These are phyloP conservation scores for Puya raimondii DNA, from an alignment of 176 grass and related monocot genomes.

Conservation along the genomic window DNA sequence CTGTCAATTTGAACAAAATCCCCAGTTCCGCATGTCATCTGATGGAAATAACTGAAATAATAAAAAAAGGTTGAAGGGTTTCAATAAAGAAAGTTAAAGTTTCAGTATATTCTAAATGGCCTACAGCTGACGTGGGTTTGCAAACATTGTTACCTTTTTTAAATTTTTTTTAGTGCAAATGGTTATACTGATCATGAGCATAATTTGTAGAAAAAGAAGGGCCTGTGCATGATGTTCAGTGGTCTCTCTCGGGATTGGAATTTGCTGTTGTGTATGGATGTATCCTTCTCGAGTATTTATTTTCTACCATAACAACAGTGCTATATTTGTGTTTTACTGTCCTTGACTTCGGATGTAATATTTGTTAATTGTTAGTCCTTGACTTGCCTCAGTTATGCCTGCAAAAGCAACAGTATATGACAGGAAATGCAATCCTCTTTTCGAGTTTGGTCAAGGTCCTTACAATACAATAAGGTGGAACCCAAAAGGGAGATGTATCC, in stretches of 20 bases:
- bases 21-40: no score
- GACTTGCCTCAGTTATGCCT: slow-evolving; percentile 61
- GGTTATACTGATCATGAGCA: slow-evolving; percentile 1
- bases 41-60: no score
- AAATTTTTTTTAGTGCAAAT: not conserved
- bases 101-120: no score
- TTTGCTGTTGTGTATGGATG: slow-evolving; percentile 93
- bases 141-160: no score
- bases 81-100: no score
- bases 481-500: slow-evolving; percentile 87
- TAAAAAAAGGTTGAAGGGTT: no score
- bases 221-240: slow-evolving; percentile 87
- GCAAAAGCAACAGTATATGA: slow-evolving; percentile 83
- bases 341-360: not conserved
- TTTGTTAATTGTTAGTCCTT: slow-evolving; percentile 24
- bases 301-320: not conserved
- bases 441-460: slow-evolving; percentile 91
- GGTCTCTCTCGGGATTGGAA: slow-evolving; percentile 70
- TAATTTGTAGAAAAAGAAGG: slow-evolving; percentile 66
- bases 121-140: no score
- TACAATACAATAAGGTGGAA: slow-evolving; percentile 98
- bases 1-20: no score
- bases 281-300: slow-evolving; percentile 27
- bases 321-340: slow-evolving; percentile 10
- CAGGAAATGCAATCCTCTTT: slow-evolving; percentile 77